A percentile compares a stretch with the other conserved stretches of the same genome.
Evolutionary conservation across 768 basidiomycete species (phyloP).

Genomic region (Tricholomella constricta): DNA sequence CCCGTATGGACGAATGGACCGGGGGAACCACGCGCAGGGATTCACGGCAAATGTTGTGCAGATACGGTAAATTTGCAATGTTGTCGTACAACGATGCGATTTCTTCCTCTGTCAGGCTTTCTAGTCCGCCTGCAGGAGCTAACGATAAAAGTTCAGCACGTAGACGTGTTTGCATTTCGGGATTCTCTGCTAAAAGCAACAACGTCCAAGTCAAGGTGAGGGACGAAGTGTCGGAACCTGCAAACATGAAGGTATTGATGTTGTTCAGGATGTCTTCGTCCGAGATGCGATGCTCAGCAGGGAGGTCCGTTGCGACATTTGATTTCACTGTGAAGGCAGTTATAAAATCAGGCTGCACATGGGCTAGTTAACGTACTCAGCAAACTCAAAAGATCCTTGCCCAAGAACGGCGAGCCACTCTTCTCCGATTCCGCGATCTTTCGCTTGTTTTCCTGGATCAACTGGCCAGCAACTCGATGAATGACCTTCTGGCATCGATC

Average conservation of each 20-base stretch:
- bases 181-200: slow-evolving; percentile 69
- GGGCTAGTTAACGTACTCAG: slow-evolving; percentile 53
- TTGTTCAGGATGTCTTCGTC: slow-evolving; percentile 87
- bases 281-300: slow-evolving; percentile 71
- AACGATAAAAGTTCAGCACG: slow-evolving; percentile 64
- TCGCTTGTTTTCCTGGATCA: slow-evolving; percentile 79
- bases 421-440: slow-evolving; percentile 65
- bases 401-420: slow-evolving; percentile 51
- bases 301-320: slow-evolving; percentile 71
- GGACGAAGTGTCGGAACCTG: slow-evolving; percentile 86
- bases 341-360: background rate
- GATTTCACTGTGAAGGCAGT: slow-evolving; percentile 64
- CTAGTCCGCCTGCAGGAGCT: slow-evolving; percentile 39
- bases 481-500: slow-evolving; percentile 63
- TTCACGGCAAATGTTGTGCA: slow-evolving; percentile 79
- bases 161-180: slow-evolving; percentile 66
- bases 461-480: slow-evolving; percentile 65
- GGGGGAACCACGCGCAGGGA: slow-evolving; percentile 79
- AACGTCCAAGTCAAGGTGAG: slow-evolving; percentile 85
- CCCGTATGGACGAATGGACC: slow-evolving; percentile 78
- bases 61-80: slow-evolving; percentile 63
- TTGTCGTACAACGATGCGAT: slow-evolving; percentile 57
- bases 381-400: slow-evolving; percentile 76
- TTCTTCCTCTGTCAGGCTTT: slow-evolving; percentile 61
- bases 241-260: slow-evolving; percentile 89